phyloP scores from a whole-genome alignment of 2,329 filamentous ascomycete genomes.

The Colletotrichum euphorbiae region DNA sequence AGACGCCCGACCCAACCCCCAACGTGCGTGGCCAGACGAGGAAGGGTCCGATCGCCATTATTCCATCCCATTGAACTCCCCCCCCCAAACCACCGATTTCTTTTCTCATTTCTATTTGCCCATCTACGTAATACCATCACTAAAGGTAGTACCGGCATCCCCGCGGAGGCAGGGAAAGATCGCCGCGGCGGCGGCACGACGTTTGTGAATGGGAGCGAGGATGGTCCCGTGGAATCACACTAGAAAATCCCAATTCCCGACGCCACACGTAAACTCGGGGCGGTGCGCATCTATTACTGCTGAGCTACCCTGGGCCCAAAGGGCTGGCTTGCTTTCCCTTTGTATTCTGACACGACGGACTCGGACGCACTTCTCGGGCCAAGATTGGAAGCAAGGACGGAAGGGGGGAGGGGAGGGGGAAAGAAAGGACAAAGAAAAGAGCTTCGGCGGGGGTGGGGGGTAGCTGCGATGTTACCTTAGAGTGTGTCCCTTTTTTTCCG shows the following conservation, averaged over 20 bases:
- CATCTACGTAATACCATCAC: background rate
- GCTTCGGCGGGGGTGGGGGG: background rate
- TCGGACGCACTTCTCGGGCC: conserved; percentile 24
- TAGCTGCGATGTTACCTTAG: background rate
- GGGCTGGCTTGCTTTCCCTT: background rate
- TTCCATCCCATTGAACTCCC: background rate
- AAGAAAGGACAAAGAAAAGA: background rate
- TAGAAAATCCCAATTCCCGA: too few species aligned
- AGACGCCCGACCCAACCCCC: conserved; percentile 2
- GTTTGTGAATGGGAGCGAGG: too few species aligned
- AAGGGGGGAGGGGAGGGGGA: background rate
- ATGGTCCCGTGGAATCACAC: too few species aligned
- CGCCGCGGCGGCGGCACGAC: background rate
- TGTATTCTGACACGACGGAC: conserved; percentile 29
- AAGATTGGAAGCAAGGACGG: background rate
- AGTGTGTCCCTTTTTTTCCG: too few species aligned
- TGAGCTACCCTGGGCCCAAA: too few species aligned
- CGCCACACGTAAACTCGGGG: too few species aligned
- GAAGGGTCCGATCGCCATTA: conserved; percentile 3
- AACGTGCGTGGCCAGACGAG: background rate
- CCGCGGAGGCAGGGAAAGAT: background rate
- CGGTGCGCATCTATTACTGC: too few species aligned
- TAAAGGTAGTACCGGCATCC: too few species aligned
- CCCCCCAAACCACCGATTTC: background rate
- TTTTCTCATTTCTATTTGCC: background rate